phyloP scores from a whole-genome alignment of 2,329 filamentous ascomycete genomes.

The Volutella citrinella region DNA sequence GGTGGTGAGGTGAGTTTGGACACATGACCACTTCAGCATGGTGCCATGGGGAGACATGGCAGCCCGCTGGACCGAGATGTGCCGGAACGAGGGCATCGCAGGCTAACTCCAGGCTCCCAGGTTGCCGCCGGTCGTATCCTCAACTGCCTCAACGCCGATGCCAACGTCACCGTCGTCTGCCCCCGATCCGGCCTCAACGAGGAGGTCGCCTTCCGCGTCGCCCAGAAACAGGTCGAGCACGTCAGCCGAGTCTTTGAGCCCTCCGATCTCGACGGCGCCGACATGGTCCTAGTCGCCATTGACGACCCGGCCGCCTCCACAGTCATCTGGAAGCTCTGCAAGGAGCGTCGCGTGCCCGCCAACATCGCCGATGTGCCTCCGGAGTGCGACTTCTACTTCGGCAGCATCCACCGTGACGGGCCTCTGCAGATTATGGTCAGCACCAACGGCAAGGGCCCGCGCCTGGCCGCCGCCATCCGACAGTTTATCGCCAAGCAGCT shows the following conservation, averaged over 20 bases:
- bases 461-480: conserved; percentile 82
- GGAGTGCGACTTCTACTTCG: conserved; percentile 99
- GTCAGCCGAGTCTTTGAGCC: conserved; percentile 82
- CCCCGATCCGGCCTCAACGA: conserved; percentile 78
- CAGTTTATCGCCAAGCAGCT: conserved; percentile 75
- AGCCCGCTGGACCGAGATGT: no score
- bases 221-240: conserved; percentile 72
- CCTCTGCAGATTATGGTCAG: conserved; percentile 98
- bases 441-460: conserved; percentile 94
- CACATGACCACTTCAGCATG: no score
- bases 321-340: conserved; percentile 90
- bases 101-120: conserved; percentile 48
- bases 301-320: conserved; percentile 92
- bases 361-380: conserved; percentile 97
- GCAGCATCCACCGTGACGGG: conserved; percentile 89
- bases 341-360: conserved; percentile 76
- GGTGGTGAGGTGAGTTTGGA: conserved; percentile 85
- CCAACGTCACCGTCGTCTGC: conserved; percentile 80
- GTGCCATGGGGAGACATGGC: no score
- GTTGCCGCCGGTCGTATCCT: conserved; percentile 93
- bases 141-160: conserved; percentile 92
- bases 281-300: conserved; percentile 91
- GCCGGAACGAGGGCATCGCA: no score
- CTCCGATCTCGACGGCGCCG: conserved; percentile 74
- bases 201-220: conserved; percentile 81